A percentile compares a stretch with the other conserved stretches of the same genome.
These are phyloP conservation scores for Metroxylon sagu DNA, from an alignment of 176 grass and related monocot species.

Conservation along the genomic window DNA sequence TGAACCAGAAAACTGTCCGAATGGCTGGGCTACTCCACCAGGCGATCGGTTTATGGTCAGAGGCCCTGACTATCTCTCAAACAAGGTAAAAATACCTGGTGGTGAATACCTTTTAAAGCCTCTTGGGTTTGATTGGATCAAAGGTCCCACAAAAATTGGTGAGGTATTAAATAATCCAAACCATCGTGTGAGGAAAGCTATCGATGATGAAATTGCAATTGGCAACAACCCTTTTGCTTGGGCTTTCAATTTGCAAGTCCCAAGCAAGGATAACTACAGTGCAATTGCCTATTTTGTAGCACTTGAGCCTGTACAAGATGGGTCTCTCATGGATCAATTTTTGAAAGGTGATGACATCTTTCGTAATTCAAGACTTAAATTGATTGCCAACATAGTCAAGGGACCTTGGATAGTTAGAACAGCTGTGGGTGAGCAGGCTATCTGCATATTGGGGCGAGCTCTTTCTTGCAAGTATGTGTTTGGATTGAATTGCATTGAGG, in stretches of 20 bases:
- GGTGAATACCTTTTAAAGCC: constrained; percentile 76
- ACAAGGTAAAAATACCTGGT: constrained; percentile 66
- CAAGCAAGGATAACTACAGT: constrained; percentile 74
- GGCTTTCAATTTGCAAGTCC: constrained; percentile 93
- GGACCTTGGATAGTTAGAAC: constrained; percentile 90
- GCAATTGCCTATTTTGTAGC: constrained; percentile 67
- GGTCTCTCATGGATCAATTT: constrained; percentile 68
- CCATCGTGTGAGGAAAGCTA: constrained; percentile 67
- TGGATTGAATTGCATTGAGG: constrained; percentile 72
- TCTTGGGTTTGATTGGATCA: constrained; percentile 89
- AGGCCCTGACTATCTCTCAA: constrained; percentile 76
- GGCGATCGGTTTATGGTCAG: constrained; percentile 68
- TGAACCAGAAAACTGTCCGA: constrained; percentile 34
- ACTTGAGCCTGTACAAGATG: constrained; percentile 44
- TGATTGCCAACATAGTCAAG: constrained; percentile 82
- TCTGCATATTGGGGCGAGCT: constrained; percentile 77
- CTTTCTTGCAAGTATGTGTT: constrained; percentile 71
- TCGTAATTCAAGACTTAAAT: constrained; percentile 80
- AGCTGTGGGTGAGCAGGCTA: constrained; percentile 91
- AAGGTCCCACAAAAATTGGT: constrained; percentile 44
- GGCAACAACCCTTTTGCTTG: constrained; percentile 70
- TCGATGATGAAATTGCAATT: constrained; percentile 37
- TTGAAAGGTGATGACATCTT: constrained; percentile 87
- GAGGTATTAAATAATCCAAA: constrained; percentile 65
- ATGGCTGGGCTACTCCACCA: constrained; percentile 65